These are phyloP conservation scores for Sphagnum magellanicum DNA, from an alignment of 228 moss, liverwort and hornwort genomes.

Conservation along the genomic window DNA sequence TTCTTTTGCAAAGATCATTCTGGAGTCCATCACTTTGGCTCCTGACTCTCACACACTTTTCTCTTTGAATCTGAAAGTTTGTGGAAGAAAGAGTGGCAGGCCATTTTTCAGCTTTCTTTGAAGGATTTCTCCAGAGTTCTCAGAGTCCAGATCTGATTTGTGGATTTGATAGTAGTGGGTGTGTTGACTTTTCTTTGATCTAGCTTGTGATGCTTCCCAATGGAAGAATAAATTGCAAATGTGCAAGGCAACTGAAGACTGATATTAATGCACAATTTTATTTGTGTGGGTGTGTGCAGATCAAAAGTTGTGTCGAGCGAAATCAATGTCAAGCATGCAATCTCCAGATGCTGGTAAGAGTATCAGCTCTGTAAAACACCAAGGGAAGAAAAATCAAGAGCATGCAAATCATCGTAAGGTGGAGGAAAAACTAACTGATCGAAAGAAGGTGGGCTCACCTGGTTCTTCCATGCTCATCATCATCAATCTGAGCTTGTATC, in stretches of 20 bases:
- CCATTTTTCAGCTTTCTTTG: too few species aligned
- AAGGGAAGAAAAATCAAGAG: slow-evolving; percentile 33
- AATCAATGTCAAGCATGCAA: slow-evolving; percentile 31
- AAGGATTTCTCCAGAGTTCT: too few species aligned
- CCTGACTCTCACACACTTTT: neutral
- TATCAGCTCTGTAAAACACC: slow-evolving; percentile 18
- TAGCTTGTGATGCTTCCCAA: neutral
- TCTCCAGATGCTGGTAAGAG: slow-evolving; percentile 13
- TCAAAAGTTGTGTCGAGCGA: slow-evolving; percentile 13
- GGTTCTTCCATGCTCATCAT: too few species aligned
- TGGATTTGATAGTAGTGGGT: too few species aligned
- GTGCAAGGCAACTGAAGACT: neutral
- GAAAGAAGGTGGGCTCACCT: slow-evolving; percentile 22
- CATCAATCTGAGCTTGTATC: too few species aligned
- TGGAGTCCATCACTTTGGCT: neutral
- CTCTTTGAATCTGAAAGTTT: too few species aligned
- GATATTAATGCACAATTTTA: neutral
- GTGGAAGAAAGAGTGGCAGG: too few species aligned
- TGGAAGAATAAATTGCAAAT: neutral
- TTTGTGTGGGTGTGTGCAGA: slow-evolving; percentile 20
- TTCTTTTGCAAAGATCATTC: neutral
- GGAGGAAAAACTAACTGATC: slow-evolving; percentile 17
- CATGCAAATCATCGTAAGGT: slow-evolving; percentile 38
- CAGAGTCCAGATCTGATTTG: too few species aligned
- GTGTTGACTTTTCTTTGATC: too few species aligned